Evolutionary conservation across 352 stramenopile species (phyloP).

Genomic region (Globisporangium uncinulatum): DNA sequence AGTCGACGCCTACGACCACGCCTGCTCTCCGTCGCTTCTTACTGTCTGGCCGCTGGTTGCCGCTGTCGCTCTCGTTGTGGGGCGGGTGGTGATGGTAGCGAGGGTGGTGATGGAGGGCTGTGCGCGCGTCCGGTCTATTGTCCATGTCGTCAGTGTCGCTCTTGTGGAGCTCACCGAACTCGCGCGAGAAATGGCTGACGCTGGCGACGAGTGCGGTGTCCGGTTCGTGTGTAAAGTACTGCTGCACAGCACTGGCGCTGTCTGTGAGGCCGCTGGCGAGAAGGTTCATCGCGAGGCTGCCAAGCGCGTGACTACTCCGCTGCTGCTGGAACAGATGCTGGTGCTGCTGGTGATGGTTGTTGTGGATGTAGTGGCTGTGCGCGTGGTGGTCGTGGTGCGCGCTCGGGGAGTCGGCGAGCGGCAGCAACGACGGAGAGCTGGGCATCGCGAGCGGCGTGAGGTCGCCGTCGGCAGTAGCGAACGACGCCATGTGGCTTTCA

Average conservation of each 20-base stretch:
- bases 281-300: conserved; percentile 14
- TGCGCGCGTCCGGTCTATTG: conserved; percentile 15
- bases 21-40: conserved; percentile 56
- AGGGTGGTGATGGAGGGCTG: background rate
- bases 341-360: background rate
- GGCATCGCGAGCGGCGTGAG: conserved; percentile 37
- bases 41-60: background rate
- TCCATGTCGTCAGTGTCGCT: conserved; percentile 17
- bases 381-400: conserved; percentile 9
- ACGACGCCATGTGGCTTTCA: conserved; percentile 18
- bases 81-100: conserved; percentile 17
- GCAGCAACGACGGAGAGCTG: conserved; percentile 38
- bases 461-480: conserved; percentile 14
- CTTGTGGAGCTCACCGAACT: conserved; percentile 48
- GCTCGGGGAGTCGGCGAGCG: conserved; percentile 25
- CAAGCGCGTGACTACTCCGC: conserved; percentile 9
- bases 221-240: conserved; percentile 37
- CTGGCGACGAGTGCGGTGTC: conserved; percentile 6
- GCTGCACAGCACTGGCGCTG: conserved; percentile 16
- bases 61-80: conserved; percentile 2
- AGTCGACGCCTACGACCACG: conserved; percentile 65
- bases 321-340: conserved; percentile 12
- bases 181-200: conserved; percentile 14
- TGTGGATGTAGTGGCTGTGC: conserved; percentile 2
- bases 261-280: conserved; percentile 7